Percentiles rank a stretch among this genome's conserved stretches.
These are phyloP conservation scores for Teratosphaeria zuluensis DNA, from an alignment of 2,329 filamentous ascomycete genomes.

Conservation along the genomic window DNA sequence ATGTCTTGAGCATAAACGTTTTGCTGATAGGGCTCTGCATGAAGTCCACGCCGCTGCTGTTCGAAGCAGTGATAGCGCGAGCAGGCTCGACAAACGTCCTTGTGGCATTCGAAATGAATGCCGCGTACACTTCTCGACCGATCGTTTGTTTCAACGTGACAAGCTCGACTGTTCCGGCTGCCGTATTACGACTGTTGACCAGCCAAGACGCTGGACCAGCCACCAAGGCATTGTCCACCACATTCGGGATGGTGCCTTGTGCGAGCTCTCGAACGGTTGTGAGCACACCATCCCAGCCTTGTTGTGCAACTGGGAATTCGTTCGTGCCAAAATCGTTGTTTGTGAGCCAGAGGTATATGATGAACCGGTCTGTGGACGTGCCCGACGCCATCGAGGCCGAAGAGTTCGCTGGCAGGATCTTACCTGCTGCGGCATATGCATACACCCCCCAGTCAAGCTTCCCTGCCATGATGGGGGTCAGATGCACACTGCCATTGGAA, in stretches of 20 bases:
- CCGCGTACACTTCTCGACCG: constrained; percentile 27
- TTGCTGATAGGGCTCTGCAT: constrained; percentile 24
- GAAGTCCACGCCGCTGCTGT: constrained; percentile 4
- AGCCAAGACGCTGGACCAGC: not conserved
- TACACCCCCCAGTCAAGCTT: constrained; percentile 33
- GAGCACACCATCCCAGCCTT: constrained; percentile 37
- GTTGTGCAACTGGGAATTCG: constrained; percentile 31
- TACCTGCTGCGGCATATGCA: constrained; percentile 37
- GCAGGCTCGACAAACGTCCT: constrained; percentile 10
- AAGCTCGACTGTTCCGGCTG: constrained; percentile 24
- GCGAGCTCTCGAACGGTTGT: constrained; percentile 36
- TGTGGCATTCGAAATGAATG: constrained; percentile 22
- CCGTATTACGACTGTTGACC: not conserved
- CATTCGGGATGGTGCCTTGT: constrained; percentile 30
- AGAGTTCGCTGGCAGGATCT: constrained; percentile 30
- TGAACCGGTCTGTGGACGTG: constrained; percentile 27
- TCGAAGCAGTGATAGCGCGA: not conserved
- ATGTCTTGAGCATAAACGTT: constrained; percentile 31
- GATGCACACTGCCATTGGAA: constrained; percentile 12
- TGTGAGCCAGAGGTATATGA: constrained; percentile 35
- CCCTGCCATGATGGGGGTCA: constrained; percentile 34
- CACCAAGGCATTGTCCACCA: constrained; percentile 33
- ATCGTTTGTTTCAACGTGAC: constrained; percentile 31
- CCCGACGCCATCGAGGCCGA: constrained; percentile 29
- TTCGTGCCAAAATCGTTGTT: constrained; percentile 34